Conservation (phyloP, 768 basidiomycete genomes). For the Boletus rufocinnamomeus region DNA sequence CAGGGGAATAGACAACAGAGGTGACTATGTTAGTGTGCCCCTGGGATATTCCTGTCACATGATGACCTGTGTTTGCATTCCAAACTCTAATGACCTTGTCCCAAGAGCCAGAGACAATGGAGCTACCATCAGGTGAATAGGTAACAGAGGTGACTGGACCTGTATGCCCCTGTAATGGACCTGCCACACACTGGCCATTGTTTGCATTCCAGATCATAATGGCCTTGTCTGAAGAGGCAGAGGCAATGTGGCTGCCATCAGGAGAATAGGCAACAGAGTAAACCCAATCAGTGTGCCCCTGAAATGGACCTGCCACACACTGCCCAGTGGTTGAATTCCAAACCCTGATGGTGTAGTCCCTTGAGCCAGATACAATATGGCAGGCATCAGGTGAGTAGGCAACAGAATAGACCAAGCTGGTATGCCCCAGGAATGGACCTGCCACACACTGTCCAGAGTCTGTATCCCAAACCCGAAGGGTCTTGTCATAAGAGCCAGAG, state of each 20-base stretch:
- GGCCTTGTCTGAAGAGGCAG: conserved; percentile 24
- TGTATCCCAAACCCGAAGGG: conserved; percentile 22
- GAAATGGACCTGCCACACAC: conserved; percentile 7
- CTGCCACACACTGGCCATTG: conserved; percentile 15
- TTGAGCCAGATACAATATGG: conserved; percentile 20
- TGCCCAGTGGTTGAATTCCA: conserved; percentile 22
- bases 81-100: conserved; percentile 20
- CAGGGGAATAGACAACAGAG: conserved; percentile 20
- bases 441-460: conserved; percentile 17
- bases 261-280: conserved; percentile 28
- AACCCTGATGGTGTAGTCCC: conserved; percentile 17
- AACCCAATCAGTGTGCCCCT: conserved; percentile 8
- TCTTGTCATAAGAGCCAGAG: conserved; percentile 7
- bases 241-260: conserved; percentile 26
- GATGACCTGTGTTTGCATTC: conserved; percentile 12
- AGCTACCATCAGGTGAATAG: conserved; percentile 22
- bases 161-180: conserved; percentile 22
- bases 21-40: conserved; percentile 5
- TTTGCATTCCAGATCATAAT: conserved; percentile 25
- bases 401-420: not conserved
- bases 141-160: conserved; percentile 3
- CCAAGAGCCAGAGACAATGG: conserved; percentile 18
- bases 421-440: conserved; percentile 21
- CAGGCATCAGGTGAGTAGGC: conserved; percentile 28
- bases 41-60: not conserved